These are phyloP conservation scores for Colletotrichum nymphaeae DNA, from an alignment of 2,329 filamentous ascomycete genomes.

Conservation along the genomic window DNA sequence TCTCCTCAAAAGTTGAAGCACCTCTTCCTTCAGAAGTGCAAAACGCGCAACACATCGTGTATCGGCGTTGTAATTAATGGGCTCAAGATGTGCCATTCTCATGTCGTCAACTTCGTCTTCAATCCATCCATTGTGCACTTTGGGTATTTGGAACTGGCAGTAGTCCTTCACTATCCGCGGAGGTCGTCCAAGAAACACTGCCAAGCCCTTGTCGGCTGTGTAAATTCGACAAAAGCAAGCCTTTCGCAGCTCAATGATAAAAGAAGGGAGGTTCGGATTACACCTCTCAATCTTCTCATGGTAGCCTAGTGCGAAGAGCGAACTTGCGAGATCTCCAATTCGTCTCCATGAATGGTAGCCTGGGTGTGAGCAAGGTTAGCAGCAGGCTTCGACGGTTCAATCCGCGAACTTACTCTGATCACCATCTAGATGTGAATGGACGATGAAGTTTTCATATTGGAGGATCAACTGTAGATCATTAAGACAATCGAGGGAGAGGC, in stretches of 20 bases:
- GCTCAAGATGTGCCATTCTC: not conserved
- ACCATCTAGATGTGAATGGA: conserved; percentile 54
- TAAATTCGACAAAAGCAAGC: not conserved
- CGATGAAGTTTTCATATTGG: conserved; percentile 60
- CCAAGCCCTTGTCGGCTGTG: not conserved
- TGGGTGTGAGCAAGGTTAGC: conserved; percentile 38
- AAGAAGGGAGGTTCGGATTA: not conserved
- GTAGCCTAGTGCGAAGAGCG: conserved; percentile 58
- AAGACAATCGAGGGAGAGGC: conserved; percentile 44
- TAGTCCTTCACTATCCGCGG: not conserved
- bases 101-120: not conserved
- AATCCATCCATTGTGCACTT: not conserved
- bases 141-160: not conserved
- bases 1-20: not conserved
- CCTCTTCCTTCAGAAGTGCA: not conserved
- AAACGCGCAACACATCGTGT: not conserved
- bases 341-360: conserved; percentile 60
- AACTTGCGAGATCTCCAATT: conserved; percentile 57
- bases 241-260: not conserved
- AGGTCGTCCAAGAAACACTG: not conserved
- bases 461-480: conserved; percentile 57
- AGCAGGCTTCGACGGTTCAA: not conserved
- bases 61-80: not conserved
- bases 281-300: conserved; percentile 49
- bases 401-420: conserved; percentile 50